Conservation (phyloP, 768 basidiomycete genomes). For the Phylloporus sp. region DNA sequence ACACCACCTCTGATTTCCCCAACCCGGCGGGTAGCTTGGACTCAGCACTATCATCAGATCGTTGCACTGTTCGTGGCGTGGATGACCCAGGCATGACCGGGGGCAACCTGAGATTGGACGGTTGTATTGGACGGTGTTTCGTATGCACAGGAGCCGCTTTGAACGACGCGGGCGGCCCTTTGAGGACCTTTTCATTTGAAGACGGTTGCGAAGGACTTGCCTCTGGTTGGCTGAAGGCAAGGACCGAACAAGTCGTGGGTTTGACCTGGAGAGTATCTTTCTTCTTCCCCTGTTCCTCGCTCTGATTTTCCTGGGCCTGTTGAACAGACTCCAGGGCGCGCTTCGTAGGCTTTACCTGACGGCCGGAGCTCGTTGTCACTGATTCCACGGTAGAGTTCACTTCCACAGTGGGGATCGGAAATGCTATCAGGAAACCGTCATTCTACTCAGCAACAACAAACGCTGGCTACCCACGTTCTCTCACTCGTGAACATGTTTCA, state of each 20-base stretch:
- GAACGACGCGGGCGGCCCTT: not conserved
- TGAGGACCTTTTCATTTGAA: not conserved
- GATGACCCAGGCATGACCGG: constrained; percentile 1
- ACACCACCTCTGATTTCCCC: not conserved
- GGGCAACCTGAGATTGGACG: constrained; percentile 15
- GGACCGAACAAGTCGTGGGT: not conserved
- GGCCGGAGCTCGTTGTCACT: constrained; percentile 20
- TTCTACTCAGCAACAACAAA: not conserved
- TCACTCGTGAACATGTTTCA: constrained; percentile 22
- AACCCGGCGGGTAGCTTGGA: not conserved
- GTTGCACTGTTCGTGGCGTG: not conserved
- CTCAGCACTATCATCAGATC: not conserved
- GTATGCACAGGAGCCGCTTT: not conserved
- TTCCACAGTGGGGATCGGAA: constrained; percentile 4
- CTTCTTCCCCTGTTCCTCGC: not conserved
- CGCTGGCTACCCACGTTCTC: constrained; percentile 21
- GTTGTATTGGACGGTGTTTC: constrained; percentile 1
- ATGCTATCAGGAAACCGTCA: constrained; percentile 13
- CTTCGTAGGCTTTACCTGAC: constrained; percentile 19
- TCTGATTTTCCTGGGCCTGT: not conserved
- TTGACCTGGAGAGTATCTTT: not conserved
- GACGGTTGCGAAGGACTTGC: not conserved
- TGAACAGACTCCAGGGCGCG: constrained; percentile 15
- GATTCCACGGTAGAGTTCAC: constrained; percentile 6
- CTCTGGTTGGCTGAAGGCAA: not conserved